Base-by-base conservation (phyloP, 306 rosid genomes). In the Crataegus laevigata region DNA sequence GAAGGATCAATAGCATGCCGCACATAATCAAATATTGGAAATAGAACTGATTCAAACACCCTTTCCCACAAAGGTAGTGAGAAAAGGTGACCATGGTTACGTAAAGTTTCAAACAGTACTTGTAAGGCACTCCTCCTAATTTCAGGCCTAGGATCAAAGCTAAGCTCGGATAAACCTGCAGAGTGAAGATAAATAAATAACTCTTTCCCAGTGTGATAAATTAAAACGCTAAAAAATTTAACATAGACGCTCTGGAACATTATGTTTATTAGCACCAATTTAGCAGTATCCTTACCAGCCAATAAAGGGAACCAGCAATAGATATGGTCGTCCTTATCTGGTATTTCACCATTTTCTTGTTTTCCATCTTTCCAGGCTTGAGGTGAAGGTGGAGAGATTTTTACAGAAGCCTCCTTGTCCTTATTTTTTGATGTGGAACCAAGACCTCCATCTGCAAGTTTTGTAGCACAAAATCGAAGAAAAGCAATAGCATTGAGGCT, bases 81-180 rank as follows among this genome's bases (percentile, higher is more conserved):
- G 82, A 96, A 96, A 79, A 85, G 99, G 79, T 96, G 98, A 62
- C 99, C 99, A 63, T 96, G 98, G 86, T 85, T 96, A 78, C 99
- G 98, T 77, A 96, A 87, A 78, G 97, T 90, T 76, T 91, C 98
- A 84, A 96, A 96, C 68, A 96, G 84, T 34, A 92, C 89, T 76
- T 96, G 92, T 75, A 96, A 83, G 81, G 99, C 96, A 82, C 88
- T 89, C 86, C 91, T 92, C 82, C 99, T 91, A 76, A 96, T 89
- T 86, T 96, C 99, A 12, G 98, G 96, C 88, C 99, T 90, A 61
- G 94, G 96, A 68, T 96, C 99, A 81, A 96, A 96, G 89, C 98
- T 92, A 76, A 96, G 98, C 85, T 96, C 98, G 11, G 99, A 96
- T 84, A 96, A 84, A 79, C 99, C 99, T 96, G 88, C 85, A 85